Base-by-base conservation (phyloP, 495 filamentous ascomycete species). In the Annulohypoxylon moriforme region DNA sequence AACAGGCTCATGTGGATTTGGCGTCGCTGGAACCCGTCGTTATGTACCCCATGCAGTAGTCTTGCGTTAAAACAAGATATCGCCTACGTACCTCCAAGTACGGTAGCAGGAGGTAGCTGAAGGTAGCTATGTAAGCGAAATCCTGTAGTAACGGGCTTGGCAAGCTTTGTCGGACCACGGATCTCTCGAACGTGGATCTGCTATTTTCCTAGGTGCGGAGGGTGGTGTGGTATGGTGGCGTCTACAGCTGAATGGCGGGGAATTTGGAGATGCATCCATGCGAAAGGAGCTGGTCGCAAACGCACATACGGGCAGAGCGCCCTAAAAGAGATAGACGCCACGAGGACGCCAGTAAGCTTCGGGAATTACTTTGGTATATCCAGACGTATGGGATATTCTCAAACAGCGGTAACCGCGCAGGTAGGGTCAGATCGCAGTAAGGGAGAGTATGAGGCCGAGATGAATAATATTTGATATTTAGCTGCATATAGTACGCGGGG, bases 251-350 rank as follows among this genome's bases (percentile, higher is more conserved):
- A 68, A 60, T 68, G 65, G 65, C 36, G 65, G 57, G 65, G 47
- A 20, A 13, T 4, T 27, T 50, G 18, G 29, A 40, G 44, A 34
- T 55, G 4, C 27, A n/a, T n/a, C n/a, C 46, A 60, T 60, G 36
- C 24, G 58, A 62, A 68, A 58, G 65, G 24, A 62, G 47, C 47
- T 25, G 64, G 27, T n/a, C 31, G 55, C 56, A 22, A 14, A 64
- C 31, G 66, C 44, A 64, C 31, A 16, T 25, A 33, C 52, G 57
- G 58, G 57, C 50, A 4, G 20, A 14, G 65, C 18, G 27, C 9
- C 65, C 65, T 29, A 61, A 68, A 68, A 34, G 20, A 46, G 58
- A 24, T 31, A 52, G 56, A 68, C 44, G 42, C 33, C 47, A 62
- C 57, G 65, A 68, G 65, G 47, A 13, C 57, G 13, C 34, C n/a